phyloP scores from a whole-genome alignment of 139 green algal genomes.

The Dunaliella primolecta region DNA sequence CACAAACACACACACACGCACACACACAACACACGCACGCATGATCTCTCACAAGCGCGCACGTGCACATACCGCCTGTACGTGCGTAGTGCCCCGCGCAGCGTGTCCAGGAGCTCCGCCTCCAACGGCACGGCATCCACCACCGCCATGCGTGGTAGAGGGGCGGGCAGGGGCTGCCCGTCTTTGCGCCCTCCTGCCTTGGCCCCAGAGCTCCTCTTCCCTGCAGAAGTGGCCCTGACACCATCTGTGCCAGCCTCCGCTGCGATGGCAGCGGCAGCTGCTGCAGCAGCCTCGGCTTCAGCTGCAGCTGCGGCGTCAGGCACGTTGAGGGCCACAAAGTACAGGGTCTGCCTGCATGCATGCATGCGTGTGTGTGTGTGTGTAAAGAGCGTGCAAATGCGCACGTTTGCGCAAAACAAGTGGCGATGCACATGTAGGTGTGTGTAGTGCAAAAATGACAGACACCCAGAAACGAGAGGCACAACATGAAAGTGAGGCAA shows the following conservation, averaged over 20 bases:
- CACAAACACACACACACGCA: too few species aligned
- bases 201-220: not conserved
- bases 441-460: too few species aligned
- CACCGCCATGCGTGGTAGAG: not conserved
- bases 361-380: not conserved
- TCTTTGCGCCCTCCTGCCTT: not conserved
- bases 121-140: constrained; percentile 13
- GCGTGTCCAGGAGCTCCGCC: constrained; percentile 14
- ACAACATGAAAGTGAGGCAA: too few species aligned
- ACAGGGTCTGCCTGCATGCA: constrained; percentile 8
- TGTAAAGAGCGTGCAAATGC: too few species aligned
- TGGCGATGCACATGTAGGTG: too few species aligned
- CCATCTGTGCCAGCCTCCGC: not conserved
- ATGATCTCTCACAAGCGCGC: too few species aligned
- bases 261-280: not conserved
- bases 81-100: constrained; percentile 5
- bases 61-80: constrained; percentile 18
- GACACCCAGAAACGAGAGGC: too few species aligned
- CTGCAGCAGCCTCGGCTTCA: not conserved
- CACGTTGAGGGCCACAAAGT: constrained; percentile 21
- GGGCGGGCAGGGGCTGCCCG: not conserved
- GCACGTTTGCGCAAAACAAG: too few species aligned
- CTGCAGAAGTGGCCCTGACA: not conserved
- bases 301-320: constrained; percentile 10
- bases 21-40: too few species aligned